phyloP scores from a whole-genome alignment of 148 eudicot genomes.

The Oxyria digyna region DNA sequence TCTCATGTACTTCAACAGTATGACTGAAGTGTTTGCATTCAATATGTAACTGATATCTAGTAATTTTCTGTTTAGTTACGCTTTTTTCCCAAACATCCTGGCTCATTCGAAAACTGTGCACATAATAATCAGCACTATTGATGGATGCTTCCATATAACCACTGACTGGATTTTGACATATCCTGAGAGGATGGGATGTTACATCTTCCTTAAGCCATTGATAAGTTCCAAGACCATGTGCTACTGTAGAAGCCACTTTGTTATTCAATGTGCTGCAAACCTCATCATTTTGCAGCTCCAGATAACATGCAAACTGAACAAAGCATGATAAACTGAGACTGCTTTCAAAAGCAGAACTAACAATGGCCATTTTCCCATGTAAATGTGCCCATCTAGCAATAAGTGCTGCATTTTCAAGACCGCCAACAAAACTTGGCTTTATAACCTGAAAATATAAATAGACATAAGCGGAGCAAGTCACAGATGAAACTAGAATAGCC shows the following conservation, averaged over 20 bases:
- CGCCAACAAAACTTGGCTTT: slow-evolving; percentile 91
- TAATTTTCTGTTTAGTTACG: slow-evolving; percentile 18
- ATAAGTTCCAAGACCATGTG: slow-evolving; percentile 97
- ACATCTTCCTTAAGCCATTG: slow-evolving; percentile 80
- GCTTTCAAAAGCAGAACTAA: slow-evolving; percentile 88
- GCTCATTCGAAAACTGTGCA: slow-evolving; percentile 34
- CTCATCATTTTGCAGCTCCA: slow-evolving; percentile 56
- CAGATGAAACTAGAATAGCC: not conserved
- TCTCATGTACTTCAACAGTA: slow-evolving; percentile 50
- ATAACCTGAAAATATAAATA: slow-evolving; percentile 44
- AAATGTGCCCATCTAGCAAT: slow-evolving; percentile 91
- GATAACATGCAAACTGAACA: slow-evolving; percentile 63
- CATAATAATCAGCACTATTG: slow-evolving; percentile 40
- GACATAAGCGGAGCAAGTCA: not conserved
- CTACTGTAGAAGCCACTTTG: slow-evolving; percentile 22
- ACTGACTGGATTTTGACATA: slow-evolving; percentile 23
- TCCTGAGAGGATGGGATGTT: slow-evolving; percentile 31
- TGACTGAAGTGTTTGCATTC: slow-evolving; percentile 28
- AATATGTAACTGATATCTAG: slow-evolving; percentile 33
- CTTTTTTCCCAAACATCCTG: slow-evolving; percentile 27
- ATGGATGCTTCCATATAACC: slow-evolving; percentile 53
- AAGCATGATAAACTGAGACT: slow-evolving; percentile 70
- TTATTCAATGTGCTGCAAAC: slow-evolving; percentile 26
- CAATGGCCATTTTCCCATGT: slow-evolving; percentile 66
- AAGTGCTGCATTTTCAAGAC: slow-evolving; percentile 80